Evolutionary conservation across 345 rosid genomes (phyloP).

Genomic region (Ceriops tagal): DNA sequence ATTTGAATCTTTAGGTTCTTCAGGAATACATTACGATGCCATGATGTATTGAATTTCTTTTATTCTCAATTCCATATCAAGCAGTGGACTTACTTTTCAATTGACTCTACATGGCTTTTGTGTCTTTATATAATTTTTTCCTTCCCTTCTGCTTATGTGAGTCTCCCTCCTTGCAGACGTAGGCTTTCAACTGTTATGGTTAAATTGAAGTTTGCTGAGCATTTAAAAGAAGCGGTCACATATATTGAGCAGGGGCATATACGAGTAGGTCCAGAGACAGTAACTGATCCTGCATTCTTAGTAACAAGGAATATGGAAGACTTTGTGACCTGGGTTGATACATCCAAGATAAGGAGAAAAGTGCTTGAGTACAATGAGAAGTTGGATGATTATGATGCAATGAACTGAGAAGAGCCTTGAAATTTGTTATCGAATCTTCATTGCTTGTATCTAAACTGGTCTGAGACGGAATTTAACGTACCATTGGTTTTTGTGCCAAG

Average conservation of each 20-base stretch:
- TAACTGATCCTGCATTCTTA: conserved; percentile 82
- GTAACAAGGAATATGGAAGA: conserved; percentile 95
- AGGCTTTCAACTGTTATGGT: conserved; percentile 68
- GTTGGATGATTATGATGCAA: conserved; percentile 79
- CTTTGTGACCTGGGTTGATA: conserved; percentile 90
- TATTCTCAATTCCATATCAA: too few species aligned
- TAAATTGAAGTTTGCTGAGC: conserved; percentile 77
- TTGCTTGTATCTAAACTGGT: too few species aligned
- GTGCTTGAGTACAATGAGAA: conserved; percentile 80
- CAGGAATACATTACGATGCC: too few species aligned
- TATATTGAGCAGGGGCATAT: conserved; percentile 95
- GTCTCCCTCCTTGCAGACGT: conserved; percentile 46
- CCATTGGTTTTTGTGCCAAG: too few species aligned
- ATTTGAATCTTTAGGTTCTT: too few species aligned
- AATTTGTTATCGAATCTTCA: neutral
- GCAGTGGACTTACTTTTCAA: too few species aligned
- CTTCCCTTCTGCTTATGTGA: neutral
- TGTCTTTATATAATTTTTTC: neutral
- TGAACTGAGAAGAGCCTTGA: conserved; percentile 36
- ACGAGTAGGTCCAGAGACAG: conserved; percentile 85
- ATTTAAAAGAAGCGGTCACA: conserved; percentile 78
- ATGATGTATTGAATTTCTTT: too few species aligned
- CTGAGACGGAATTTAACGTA: too few species aligned
- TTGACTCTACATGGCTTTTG: too few species aligned
- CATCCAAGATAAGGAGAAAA: conserved; percentile 86